Percentiles rank a stretch among this genome's conserved stretches.
phyloP scores from a whole-genome alignment of 208 protist species.

The Leishmania arabica region DNA sequence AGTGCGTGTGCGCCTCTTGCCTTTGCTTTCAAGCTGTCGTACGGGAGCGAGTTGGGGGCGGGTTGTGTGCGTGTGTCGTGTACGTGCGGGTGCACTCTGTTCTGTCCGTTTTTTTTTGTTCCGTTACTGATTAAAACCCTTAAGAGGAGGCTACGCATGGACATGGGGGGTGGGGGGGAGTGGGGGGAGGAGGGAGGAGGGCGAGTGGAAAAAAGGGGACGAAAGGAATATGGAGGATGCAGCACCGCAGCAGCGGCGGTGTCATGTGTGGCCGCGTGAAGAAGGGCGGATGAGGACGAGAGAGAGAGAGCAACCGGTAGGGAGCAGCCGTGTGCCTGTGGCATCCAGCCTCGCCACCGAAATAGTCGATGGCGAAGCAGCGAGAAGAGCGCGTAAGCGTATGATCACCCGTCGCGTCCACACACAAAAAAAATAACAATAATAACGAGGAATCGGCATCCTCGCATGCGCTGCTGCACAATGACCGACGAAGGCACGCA shows the following conservation, averaged over 20 bases:
- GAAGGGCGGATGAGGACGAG: neutral
- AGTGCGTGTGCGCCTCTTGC: neutral
- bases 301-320: neutral
- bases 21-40: neutral
- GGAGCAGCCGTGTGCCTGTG: neutral
- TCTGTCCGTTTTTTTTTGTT: neutral
- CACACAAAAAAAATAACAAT: neutral
- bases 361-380: neutral
- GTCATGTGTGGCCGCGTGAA: neutral
- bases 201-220: neutral
- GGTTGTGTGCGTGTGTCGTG: too few relatives aligned
- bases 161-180: neutral
- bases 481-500: neutral
- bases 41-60: neutral
- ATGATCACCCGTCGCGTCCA: neutral
- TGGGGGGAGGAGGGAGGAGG: too few relatives aligned
- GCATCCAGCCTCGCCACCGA: neutral
- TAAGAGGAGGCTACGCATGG: neutral
- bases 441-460: neutral
- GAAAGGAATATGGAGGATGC: too few relatives aligned
- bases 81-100: neutral
- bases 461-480: neutral
- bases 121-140: neutral
- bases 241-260: neutral
- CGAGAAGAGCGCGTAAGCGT: neutral